Percentiles rank a stretch among this genome's conserved stretches.
Conservation (phyloP, 2,329 filamentous ascomycete genomes). For the Alternaria gansuensis region DNA sequence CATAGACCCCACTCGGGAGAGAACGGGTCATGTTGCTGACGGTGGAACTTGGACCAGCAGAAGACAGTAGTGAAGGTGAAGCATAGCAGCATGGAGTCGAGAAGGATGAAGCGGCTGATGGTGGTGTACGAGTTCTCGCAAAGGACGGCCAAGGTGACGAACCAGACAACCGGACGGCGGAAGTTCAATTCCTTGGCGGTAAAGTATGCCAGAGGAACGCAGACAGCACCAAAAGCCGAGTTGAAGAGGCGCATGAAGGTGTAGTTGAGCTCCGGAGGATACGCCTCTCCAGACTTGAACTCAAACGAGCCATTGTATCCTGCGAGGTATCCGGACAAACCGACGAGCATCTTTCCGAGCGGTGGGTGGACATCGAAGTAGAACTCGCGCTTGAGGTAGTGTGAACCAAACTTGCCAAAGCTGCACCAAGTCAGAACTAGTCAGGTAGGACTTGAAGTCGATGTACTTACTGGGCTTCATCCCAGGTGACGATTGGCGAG, state of each 20-base stretch:
- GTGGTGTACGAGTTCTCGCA: constrained; percentile 99
- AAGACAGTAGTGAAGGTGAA: constrained; percentile 98
- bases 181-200: constrained; percentile 92
- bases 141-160: constrained; percentile 94
- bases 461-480: constrained; percentile 73
- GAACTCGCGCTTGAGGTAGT: constrained; percentile 99
- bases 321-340: constrained; percentile 92
- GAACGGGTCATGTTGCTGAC: constrained; percentile 84
- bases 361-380: constrained; percentile 98
- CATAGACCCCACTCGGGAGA: constrained; percentile 92
- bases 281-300: constrained; percentile 97
- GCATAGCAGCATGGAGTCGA: constrained; percentile 98
- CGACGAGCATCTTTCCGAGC: constrained; percentile 97
- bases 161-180: constrained; percentile 86
- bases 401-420: constrained; percentile 97
- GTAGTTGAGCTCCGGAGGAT: constrained; percentile 93
- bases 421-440: constrained; percentile 56
- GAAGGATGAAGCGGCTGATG: constrained; percentile 96
- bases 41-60: constrained; percentile 97
- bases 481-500: constrained; percentile 78
- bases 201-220: constrained; percentile 92
- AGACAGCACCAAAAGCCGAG: constrained; percentile 89
- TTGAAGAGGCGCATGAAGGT: constrained; percentile 99
- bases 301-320: constrained; percentile 99
- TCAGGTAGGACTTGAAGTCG: neutral